Conservation (phyloP, 169 alveolate species). For the Babesia bigemina region DNA sequence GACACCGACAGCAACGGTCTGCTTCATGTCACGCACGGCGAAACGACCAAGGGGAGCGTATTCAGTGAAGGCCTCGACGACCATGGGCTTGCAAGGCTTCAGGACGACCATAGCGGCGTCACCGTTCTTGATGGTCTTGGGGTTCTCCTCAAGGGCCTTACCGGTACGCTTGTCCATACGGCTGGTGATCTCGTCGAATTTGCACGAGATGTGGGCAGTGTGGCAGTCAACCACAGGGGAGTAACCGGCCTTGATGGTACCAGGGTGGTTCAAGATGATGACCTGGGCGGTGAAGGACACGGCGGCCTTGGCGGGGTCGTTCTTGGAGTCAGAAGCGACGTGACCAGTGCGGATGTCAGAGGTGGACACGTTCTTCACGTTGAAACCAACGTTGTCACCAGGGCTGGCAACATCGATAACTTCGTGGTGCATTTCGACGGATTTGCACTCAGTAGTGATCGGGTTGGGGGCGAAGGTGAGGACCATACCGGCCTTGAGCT, state of each 20-base stretch:
- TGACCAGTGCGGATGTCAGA: constrained; percentile 95
- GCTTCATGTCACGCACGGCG: constrained; percentile 98
- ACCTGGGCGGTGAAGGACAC: constrained; percentile 93
- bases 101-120: constrained; percentile 95
- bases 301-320: constrained; percentile 97
- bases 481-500: constrained; percentile 85
- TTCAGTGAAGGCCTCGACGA: constrained; percentile 94
- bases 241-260: constrained; percentile 96
- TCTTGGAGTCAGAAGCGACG: constrained; percentile 95
- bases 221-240: constrained; percentile 97
- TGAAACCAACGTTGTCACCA: constrained; percentile 98
- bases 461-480: constrained; percentile 94
- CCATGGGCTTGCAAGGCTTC: constrained; percentile 95
- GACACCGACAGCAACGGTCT: constrained; percentile 99
- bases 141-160: constrained; percentile 93
- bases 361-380: constrained; percentile 93
- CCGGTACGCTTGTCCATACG: constrained; percentile 97
- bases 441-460: constrained; percentile 94
- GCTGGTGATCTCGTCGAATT: constrained; percentile 89
- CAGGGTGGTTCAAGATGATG: constrained; percentile 96
- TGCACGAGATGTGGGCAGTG: constrained; percentile 98
- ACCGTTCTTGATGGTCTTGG: constrained; percentile 93
- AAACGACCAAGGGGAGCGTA: constrained; percentile 99
- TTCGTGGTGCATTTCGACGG: constrained; percentile 99
- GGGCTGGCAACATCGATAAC: constrained; percentile 95